A percentile compares a stretch with the other conserved stretches of the same genome.
phyloP scores from a whole-genome alignment of 163 green algal species.

The Trebouxiophyceae sp. region DNA sequence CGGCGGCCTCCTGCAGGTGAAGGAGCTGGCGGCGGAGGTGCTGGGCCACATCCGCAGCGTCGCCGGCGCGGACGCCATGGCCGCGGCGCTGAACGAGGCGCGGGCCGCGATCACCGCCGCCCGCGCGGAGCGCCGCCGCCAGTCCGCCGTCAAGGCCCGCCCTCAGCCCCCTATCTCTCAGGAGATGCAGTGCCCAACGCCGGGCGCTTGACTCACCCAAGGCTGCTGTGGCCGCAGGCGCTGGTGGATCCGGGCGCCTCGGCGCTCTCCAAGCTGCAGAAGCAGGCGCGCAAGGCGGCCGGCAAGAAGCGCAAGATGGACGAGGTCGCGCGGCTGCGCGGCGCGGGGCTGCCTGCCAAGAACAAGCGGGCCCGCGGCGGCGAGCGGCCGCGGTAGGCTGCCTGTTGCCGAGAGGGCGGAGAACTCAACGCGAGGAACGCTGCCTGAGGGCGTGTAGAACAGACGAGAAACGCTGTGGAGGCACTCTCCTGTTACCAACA shows the following conservation, averaged over 20 bases:
- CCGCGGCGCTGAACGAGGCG: slow-evolving; percentile 56
- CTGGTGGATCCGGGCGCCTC: slow-evolving; percentile 73
- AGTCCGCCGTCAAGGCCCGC: slow-evolving; percentile 38
- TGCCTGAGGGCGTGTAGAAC: no score
- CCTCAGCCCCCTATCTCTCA: no score
- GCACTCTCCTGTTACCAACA: no score
- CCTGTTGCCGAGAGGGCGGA: no score
- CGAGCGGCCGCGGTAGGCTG: no score
- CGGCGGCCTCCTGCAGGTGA: no score
- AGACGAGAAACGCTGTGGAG: no score
- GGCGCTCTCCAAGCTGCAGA: slow-evolving; percentile 45
- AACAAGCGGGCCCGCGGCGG: slow-evolving; percentile 27
- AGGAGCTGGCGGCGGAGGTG: slow-evolving; percentile 59
- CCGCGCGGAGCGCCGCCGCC: slow-evolving; percentile 41
- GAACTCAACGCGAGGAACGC: no score
- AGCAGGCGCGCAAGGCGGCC: slow-evolving; percentile 44
- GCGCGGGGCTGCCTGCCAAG: slow-evolving; percentile 33
- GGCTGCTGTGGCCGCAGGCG: no score
- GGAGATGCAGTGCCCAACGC: not conserved
- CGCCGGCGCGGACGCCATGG: slow-evolving; percentile 55
- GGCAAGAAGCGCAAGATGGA: slow-evolving; percentile 65
- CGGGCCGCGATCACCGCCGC: slow-evolving; percentile 29
- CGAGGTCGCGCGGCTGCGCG: slow-evolving; percentile 42
- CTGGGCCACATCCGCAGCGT: slow-evolving; percentile 56
- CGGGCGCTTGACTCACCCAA: not conserved